Conservation (phyloP, 345 rosid species). For the Conringia planisiliqua region DNA sequence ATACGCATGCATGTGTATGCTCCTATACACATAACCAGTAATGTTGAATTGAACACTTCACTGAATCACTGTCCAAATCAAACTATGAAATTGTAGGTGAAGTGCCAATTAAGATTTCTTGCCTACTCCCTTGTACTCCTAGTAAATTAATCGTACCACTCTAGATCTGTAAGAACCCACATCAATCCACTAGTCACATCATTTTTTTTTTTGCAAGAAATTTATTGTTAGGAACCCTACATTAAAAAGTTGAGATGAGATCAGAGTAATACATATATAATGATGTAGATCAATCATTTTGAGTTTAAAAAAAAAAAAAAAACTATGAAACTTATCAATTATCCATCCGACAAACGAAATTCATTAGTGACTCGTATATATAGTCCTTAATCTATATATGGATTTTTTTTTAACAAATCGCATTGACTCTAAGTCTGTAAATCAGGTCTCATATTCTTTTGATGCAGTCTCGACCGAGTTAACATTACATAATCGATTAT, state of each 20-base stretch:
- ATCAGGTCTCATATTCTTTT: background rate
- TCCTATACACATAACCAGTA: background rate
- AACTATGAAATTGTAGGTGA: background rate
- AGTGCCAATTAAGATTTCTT: slow-evolving; percentile 1
- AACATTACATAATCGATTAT: background rate
- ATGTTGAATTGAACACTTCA: background rate
- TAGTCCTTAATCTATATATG: background rate
- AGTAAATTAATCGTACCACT: background rate
- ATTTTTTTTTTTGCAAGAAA: background rate
- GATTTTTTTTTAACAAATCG: background rate
- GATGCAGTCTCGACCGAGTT: background rate
- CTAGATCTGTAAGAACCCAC: background rate
- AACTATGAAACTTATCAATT: background rate
- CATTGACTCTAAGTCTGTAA: background rate
- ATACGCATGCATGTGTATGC: background rate
- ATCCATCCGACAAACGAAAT: background rate
- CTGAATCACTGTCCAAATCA: background rate
- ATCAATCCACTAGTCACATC: slow-evolving; percentile 1
- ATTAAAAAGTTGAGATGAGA: background rate
- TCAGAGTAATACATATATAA: background rate
- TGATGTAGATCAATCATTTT: background rate
- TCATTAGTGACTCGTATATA: background rate
- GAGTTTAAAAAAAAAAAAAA: no score
- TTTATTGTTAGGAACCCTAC: background rate
- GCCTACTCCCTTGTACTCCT: background rate